A percentile compares a stretch with the other conserved stretches of the same genome.
Conservation (phyloP, 176 grass and related monocot species). For the Eragrostis nindensis region DNA sequence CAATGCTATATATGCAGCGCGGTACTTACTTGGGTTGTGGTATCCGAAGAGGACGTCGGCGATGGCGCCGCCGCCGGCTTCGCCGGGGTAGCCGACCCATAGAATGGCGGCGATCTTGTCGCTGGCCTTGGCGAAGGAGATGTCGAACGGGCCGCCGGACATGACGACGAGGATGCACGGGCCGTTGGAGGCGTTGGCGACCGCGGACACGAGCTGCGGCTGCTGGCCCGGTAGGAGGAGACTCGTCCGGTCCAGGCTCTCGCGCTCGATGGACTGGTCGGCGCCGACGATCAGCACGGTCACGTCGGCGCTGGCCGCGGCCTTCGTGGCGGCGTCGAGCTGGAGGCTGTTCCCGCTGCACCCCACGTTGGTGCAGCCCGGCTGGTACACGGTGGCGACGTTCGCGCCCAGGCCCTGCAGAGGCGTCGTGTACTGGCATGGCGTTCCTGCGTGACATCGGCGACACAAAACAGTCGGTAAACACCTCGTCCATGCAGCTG, state of each 20-base stretch:
- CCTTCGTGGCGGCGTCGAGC: conserved; percentile 59
- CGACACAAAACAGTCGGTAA: neutral
- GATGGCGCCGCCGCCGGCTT: conserved; percentile 80
- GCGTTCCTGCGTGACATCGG: conserved; percentile 51
- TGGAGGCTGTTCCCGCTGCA: conserved; percentile 75
- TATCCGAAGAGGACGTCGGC: conserved; percentile 84
- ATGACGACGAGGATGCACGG: conserved; percentile 93
- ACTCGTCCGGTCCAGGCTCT: conserved; percentile 72
- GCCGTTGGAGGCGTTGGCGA: conserved; percentile 68
- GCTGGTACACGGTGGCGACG: conserved; percentile 71
- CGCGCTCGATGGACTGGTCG: conserved; percentile 75
- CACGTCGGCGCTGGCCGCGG: conserved; percentile 71
- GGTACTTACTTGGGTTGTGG: conserved; percentile 70
- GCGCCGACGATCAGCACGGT: conserved; percentile 85
- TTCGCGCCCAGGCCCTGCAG: conserved; percentile 66
- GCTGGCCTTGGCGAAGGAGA: conserved; percentile 60
- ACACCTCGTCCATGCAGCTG: neutral
- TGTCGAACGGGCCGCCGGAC: conserved; percentile 87
- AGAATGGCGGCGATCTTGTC: conserved; percentile 72
- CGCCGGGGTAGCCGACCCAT: conserved; percentile 91
- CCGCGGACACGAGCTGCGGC: conserved; percentile 60
- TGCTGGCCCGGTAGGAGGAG: conserved; percentile 77
- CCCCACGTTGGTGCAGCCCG: conserved; percentile 71
- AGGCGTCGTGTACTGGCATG: conserved; percentile 80
- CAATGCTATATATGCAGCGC: neutral